Base-by-base conservation (phyloP, 345 rosid genomes). In the Hypericum androsaemum region DNA sequence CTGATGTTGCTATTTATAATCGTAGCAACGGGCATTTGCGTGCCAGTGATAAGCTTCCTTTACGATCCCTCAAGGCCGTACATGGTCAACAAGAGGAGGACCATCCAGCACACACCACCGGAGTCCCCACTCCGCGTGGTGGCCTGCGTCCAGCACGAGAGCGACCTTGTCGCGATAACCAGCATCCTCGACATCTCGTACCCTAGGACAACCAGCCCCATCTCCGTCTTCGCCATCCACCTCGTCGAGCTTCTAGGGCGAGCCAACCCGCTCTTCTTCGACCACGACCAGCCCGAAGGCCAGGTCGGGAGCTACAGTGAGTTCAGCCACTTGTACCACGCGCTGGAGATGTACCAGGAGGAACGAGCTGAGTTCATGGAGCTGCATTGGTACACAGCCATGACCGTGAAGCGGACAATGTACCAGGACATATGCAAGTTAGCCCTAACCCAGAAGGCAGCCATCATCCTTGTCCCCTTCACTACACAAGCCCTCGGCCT, bases 1-100 rank as follows among this genome's bases (percentile, higher is more conserved):
- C 3, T 84, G 58, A 5, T 79, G 73, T 65, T 82, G 41, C 52
- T 90, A 11, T 39, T 62, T 17, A 55, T 81, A 0, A 5, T 64
- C 7, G 4, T 50, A 6, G 13, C 64, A 32, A 82, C 79, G 0
- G 77, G 59, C 22, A 12, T 74, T 46, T 28, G 43, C 3, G 58
- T 81, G 5, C 86, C 88, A 0, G 11, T 82, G 36, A 81, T 84
- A 12, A 64, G 69, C 68, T 42, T 81, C 37, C 68, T 90, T 5
- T 87, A 82, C 10, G 88, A 87, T 59, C 96, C 96, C 14, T 66
- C 80, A 0, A 74, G 62, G 60, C 92, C 95, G 12, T 80, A 82
- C 56, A 76, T 71, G 74, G 77, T 78, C n/a, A 82, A 66, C 69
- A 78, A 58, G 50, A 74, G 80, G 55, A 78, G 92, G 37, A 87